These are phyloP conservation scores for Fusarium globosum DNA, from an alignment of 2,329 filamentous ascomycete species.

Conservation along the genomic window DNA sequence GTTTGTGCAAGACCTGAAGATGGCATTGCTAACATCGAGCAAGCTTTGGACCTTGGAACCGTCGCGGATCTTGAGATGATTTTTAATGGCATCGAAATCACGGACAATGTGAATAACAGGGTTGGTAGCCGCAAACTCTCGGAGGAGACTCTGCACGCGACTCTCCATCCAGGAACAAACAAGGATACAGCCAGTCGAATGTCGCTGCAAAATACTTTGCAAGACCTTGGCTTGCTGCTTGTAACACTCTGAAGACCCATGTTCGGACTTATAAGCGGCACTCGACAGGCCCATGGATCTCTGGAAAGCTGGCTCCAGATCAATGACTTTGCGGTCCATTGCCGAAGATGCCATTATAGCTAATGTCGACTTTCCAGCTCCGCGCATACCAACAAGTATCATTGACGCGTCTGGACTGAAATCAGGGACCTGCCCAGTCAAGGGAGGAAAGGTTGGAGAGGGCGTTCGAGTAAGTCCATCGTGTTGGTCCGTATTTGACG, in stretches of 20 bases:
- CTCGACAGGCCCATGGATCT: conserved; percentile 71
- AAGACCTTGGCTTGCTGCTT: conserved; percentile 71
- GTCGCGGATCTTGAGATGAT: conserved; percentile 69
- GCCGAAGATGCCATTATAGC: conserved; percentile 80
- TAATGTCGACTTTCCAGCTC: conserved; percentile 79
- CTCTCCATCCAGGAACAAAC: conserved; percentile 79
- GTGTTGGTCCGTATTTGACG: conserved; percentile 25
- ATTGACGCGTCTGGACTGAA: conserved; percentile 75
- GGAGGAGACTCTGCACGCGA: conserved; percentile 68
- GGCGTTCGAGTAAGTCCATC: conserved; percentile 44
- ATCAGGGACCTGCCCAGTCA: conserved; percentile 46
- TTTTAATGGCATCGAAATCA: conserved; percentile 72
- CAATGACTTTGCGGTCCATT: conserved; percentile 74
- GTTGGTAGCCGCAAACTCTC: conserved; percentile 71
- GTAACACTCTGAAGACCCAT: conserved; percentile 72
- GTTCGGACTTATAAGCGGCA: conserved; percentile 69
- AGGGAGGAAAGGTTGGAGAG: conserved; percentile 40
- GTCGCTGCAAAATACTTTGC: conserved; percentile 66
- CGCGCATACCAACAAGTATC: conserved; percentile 77
- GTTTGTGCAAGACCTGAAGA: conserved; percentile 75
- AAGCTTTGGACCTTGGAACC: conserved; percentile 67
- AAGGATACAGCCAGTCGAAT: conserved; percentile 72
- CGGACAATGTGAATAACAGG: conserved; percentile 78
- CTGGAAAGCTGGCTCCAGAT: conserved; percentile 75
- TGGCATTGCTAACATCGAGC: conserved; percentile 64